Evolutionary conservation across 2,329 filamentous ascomycete species (phyloP), one percentile per base, ranked within the genome.

Genomic region (Stagonosporopsis rhizophila): DNA sequence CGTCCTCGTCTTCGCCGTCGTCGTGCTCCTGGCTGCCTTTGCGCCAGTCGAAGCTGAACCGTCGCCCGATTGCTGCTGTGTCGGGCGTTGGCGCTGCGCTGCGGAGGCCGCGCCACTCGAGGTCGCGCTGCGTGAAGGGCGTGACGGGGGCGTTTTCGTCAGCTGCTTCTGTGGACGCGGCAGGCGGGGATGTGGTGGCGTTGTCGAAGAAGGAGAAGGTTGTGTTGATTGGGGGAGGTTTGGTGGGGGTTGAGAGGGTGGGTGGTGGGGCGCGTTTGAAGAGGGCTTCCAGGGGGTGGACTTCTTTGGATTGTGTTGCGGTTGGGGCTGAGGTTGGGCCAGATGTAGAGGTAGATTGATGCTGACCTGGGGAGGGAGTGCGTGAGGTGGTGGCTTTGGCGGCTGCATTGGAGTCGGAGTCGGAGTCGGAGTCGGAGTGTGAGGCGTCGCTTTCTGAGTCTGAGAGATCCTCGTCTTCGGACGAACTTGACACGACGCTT

Each of bases 11-110:
- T 4, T 17, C 37, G 9, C 23, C 42, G 12, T 37, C 39, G 11
- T 81, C 79, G 1, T 75, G 76, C n/a, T 79, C 77, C 2, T 78
- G 76, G 23, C 74, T 77, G 45, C 62, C 62, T n/a, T 68, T 70
- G 34, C 71, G 64, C 73, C 73, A 77, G 40, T 62, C 78, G 37
- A 82, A 88, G 81, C 60, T 82, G 69, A 89, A 88, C 53, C 80
- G 83, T 25, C 86, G 85, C 37, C 82, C 87, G 2, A 90, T 87
- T 57, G 92, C 87, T 1, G 92, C 92, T 0, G 95, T 98, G 71
- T 99, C 95, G 0, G 95, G 95, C 0, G 95, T 99, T 0, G 95
- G 95, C 2, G 95, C 95, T 6, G 92, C 92, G 72, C 92, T 97
- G 52, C 95, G 85, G n/a, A 90, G 72, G 46, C 85, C 85, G 59